Percentiles rank a stretch among this genome's conserved stretches.
Evolutionary conservation across 2,329 filamentous ascomycete species (phyloP).

Genomic region (Fusarium papillatum): DNA sequence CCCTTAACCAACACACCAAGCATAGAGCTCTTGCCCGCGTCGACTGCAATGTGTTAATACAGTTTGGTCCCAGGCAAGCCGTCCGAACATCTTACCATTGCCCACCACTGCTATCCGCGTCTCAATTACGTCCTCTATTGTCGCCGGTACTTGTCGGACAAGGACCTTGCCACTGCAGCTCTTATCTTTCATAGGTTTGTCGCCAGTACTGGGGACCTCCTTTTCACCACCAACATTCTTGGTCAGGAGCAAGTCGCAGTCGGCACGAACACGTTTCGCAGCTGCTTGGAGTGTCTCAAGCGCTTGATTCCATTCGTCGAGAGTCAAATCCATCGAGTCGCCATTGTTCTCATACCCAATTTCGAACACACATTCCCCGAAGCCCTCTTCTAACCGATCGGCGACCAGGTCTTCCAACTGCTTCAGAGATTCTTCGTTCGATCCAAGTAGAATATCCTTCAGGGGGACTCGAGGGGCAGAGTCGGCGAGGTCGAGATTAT

Average conservation of each 20-base stretch:
- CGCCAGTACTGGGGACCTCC: constrained; percentile 73
- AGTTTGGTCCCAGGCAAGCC: not conserved
- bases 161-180: constrained; percentile 89
- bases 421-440: constrained; percentile 70
- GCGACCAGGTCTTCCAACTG: constrained; percentile 76
- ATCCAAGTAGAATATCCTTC: constrained; percentile 80
- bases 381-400: constrained; percentile 82
- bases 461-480: constrained; percentile 75
- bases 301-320: constrained; percentile 82
- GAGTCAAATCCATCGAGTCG: constrained; percentile 83
- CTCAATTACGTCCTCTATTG: constrained; percentile 91
- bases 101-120: constrained; percentile 97
- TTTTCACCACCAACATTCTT: constrained; percentile 86
- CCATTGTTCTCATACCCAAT: constrained; percentile 92
- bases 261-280: constrained; percentile 75
- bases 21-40: constrained; percentile 97
- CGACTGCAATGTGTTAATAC: constrained; percentile 68
- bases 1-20: constrained; percentile 96
- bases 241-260: constrained; percentile 89
- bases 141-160: constrained; percentile 80
- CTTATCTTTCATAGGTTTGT: constrained; percentile 74
- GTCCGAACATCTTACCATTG: constrained; percentile 71
- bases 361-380: constrained; percentile 93
- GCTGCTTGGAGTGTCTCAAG: constrained; percentile 75
- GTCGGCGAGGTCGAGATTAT: constrained; percentile 87